Base-by-base conservation (phyloP, 768 basidiomycete genomes). In the Filobasidium floriforme region DNA sequence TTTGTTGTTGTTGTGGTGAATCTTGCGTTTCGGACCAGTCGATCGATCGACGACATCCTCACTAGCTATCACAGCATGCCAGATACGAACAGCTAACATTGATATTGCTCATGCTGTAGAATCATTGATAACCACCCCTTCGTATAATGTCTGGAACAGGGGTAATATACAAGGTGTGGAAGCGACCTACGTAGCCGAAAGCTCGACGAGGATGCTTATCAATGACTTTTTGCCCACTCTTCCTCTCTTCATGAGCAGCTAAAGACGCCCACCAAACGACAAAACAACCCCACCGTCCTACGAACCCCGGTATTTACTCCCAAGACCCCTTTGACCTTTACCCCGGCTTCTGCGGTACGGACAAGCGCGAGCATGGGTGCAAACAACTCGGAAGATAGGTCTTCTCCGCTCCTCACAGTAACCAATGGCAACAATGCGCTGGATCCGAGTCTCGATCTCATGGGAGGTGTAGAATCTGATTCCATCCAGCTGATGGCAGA, bases 261-360 rank as follows among this genome's bases (percentile, higher is more conserved):
- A 15, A 57, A 32, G 29, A 57, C 54, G 24, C 54, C 54, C 19
- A 57, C 54, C 54, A 57, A 57, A 15, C 19, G 26, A 57, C 26
- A 22, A 26, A 14, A 15, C 26, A 57, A 57, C 7, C 54, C 26
- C 29, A 24, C 54, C 15, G 24, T 32, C 29, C 26, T 57, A 26
- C 54, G 54, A 4, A 57, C 54, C 26, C 54, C 54, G 7, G 54
- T 57, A 15, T 57, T 57, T 26, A 22, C 19, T 57, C 54, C 54
- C 54, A 57, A 57, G 26, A 57, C 54, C 54, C 54, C 54, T 57
- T 57, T 57, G 29, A 57, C 54, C 15, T 57, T 57, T 24, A 57
- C 54, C 54, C 54, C 54, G 26, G 54, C 54, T 15, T 57, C 54
- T 14, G 54, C 54, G 22, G 14, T 57, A 24, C 54, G 54, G 54